A percentile compares a stretch with the other conserved stretches of the same genome.
Conservation (phyloP, 192 early-diverging fungal genomes). For the Hyaloraphidium curvatum region DNA sequence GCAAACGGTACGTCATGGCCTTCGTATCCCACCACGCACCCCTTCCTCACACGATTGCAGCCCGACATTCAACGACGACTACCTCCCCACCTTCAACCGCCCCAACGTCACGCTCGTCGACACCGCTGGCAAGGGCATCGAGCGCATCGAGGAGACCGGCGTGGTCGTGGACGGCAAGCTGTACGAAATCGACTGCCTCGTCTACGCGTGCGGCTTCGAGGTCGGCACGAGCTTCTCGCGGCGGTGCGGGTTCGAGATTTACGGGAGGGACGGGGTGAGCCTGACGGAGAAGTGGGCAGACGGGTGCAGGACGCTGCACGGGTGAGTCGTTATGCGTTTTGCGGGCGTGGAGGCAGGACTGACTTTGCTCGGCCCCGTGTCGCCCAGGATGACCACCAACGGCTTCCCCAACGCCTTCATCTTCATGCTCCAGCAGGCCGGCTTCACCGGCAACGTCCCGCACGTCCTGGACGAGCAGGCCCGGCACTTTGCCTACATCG, state of each 20-base stretch:
- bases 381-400: neutral
- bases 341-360: no score
- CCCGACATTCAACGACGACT: neutral
- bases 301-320: neutral
- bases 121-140: neutral
- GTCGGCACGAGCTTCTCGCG: neutral
- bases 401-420: neutral
- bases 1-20: no score
- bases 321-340: no score
- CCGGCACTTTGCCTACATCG: neutral
- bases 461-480: neutral
- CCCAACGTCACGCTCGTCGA: conserved; percentile 1
- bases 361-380: no score
- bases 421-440: neutral
- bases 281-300: neutral
- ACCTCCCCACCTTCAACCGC: conserved; percentile 1
- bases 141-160: neutral
- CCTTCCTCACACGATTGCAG: neutral
- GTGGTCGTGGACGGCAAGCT: neutral
- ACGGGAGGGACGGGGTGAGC: neutral
- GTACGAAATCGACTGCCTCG: neutral
- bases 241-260: neutral
- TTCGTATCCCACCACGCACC: neutral
- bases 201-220: neutral
- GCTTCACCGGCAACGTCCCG: neutral